Evolutionary conservation across 768 basidiomycete species (phyloP), one percentile per base, ranked within the genome.

Genomic region (Hemileccinum rubropunctum): DNA sequence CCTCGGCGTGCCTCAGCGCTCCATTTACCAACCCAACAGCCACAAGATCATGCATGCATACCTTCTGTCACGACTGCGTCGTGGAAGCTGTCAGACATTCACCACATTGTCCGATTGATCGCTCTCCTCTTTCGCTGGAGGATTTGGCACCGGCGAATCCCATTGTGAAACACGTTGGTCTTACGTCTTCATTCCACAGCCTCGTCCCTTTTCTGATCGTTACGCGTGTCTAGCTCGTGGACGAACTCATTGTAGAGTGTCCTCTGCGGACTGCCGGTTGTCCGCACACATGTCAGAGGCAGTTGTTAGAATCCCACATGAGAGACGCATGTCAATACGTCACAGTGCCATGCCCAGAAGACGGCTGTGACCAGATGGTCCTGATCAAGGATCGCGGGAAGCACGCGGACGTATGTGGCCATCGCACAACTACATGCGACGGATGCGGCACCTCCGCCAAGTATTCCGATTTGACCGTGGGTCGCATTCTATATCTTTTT

Each of bases 51-150:
- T 95, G 93, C 58, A 75, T 79, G 51, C 93, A 92, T 63, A 95
- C 91, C 0, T 95, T 95, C 66, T 95, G 93, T 65, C 69, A 70
- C n/a, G 84, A 82, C 27, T 95, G 93, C 61, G 88, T 94, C 52
- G 58, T 71, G n/a, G 73, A 75, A 43, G 88, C 92, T 0, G 76
- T 95, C 4, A 65, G 68, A 12, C 79, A 87, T 51, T 81, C 83
- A 7, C 72, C 77, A 0, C 83, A 84, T 53, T 95, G 93, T 65
- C 93, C 93, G 11, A 82, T 95, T 27, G 92, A 95, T 68, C 81
- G 93, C 18, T 84, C 81, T 13, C 74, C 82, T 0, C 73, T 95
- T 28, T 67, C 71, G 1, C 48, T 69, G n/a, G 71, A 70, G n/a
- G 82, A 88, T 54, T 70, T 93, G 47, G 59, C 60, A 1, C 81